Conservation (phyloP, 2,329 filamentous ascomycete genomes). For the Blumeriella jaapii region DNA sequence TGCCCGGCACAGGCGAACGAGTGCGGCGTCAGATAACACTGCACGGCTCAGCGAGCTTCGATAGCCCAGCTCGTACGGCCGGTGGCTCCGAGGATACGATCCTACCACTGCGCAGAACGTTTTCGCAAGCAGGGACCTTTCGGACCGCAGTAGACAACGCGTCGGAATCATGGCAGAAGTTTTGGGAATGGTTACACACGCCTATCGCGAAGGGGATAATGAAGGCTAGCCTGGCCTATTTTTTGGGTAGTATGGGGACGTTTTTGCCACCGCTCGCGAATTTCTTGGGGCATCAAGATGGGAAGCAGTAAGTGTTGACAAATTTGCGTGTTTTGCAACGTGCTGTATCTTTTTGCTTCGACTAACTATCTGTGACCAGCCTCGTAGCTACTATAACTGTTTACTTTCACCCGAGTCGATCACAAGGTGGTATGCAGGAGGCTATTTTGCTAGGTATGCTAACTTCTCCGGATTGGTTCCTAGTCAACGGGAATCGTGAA, state of each 20-base stretch:
- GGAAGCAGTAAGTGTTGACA: constrained; percentile 89
- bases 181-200: constrained; percentile 53
- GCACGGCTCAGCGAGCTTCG: constrained; percentile 37
- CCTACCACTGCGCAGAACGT: constrained; percentile 10
- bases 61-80: constrained; percentile 10
- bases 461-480: too few species aligned
- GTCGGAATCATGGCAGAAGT: constrained; percentile 28
- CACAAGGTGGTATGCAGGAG: constrained; percentile 81
- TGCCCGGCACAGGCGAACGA: constrained; percentile 77
- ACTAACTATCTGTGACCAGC: too few species aligned
- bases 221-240: constrained; percentile 85
- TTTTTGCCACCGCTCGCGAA: constrained; percentile 64
- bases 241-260: constrained; percentile 76
- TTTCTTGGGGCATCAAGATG: constrained; percentile 72
- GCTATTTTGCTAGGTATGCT: constrained; percentile 56
- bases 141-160: constrained; percentile 26
- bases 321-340: too few species aligned
- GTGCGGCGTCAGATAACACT: constrained; percentile 71
- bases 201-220: constrained; percentile 68
- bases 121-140: constrained; percentile 25
- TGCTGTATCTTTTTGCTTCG: too few species aligned
- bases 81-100: constrained; percentile 8
- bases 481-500: too few species aligned
- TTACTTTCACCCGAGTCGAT: constrained; percentile 85
- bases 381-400: constrained; percentile 68